Evolutionary conservation across 2,329 filamentous ascomycete species (phyloP), one percentile per base, ranked within the genome.

Genomic region (Clarireedia paspali): DNA sequence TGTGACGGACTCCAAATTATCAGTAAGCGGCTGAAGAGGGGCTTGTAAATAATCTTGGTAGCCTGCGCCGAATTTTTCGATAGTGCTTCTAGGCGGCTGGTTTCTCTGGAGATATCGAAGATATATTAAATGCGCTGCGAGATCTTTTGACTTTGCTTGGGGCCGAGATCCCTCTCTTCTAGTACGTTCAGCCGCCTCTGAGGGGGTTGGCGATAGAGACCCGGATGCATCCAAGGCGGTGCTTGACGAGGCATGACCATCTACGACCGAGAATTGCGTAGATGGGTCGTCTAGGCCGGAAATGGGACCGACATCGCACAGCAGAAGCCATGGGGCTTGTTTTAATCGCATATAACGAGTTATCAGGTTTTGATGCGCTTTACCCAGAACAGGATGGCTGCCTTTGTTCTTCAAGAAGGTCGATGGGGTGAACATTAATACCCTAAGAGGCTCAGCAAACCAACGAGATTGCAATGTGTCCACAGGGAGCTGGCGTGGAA

Each of bases 31-130:
- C 70, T 99, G 95, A 42, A 99, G 77, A 2, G 94, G 94, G 2
- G 91, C 91, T 70, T 99, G 94, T 10, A 99, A 78, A 78, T 94
- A 99, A 70, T 99, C 94, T 67, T 99, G 95, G 64, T 88, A 89
- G 2, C 85, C 85, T 20, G 82, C 84, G 80, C 84, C 84, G 63
- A 88, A 88, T 34, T 77, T 76, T 67, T 89, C 85, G 52, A 89
- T 77, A 4, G 76, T 72, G 20, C 78, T 79, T 44, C 78, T 76
- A 2, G 84, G 77, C 7, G 86, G 84, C 67, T 97, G 92, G 57
- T 88, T 88, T 48, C 83, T 80, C 70, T 97, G 91, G 1, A 99
- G 75, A 71, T 94, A 87, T 61, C 87, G 82, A 57, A 99, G 76
- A 67, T 99, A 99, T 4, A 83, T 84, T 27, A 95, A 75, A 68